Evolutionary conservation across 2,329 filamentous ascomycete species (phyloP), one percentile per base, ranked within the genome.

Genomic region (Fusarium algeriense): DNA sequence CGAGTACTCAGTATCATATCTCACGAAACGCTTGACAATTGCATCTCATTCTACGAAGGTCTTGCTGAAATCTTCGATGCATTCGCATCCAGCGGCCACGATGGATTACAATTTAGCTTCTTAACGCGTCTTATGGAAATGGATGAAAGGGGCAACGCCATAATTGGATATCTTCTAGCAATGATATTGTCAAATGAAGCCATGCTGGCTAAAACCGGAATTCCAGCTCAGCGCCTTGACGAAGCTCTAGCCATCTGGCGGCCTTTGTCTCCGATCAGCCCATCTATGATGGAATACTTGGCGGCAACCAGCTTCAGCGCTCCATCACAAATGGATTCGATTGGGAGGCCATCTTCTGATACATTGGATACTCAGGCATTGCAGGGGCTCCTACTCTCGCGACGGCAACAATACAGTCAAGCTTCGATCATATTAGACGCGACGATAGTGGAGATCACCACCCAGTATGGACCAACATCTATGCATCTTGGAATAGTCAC

Each of bases 401-500:
- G 37, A 3, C 9, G 17, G 2, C 11, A n/a, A 7, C 9, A n/a
- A 11, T 12, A n/a, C 3, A 2, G n/a, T 12, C 17, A 19, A 1
- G 37, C 37, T 7, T 17, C 11, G 3, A 7, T 12, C n/a, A 6
- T 6, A 10, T 10, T 38, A 6, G 19, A n/a, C 1, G 10, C 19
- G 5, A n/a, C 37, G 1, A 7, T 38, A 3, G 9, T 4, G 12
- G 40, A 15, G 5, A 6, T 44, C 14, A 9, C 1, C 20, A 15
- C 14, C 3, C 14, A 26, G 14, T 26, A 45, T n/a, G 43, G 43
- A 11, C 6, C 17, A 13, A 5, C 10, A 7, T 45, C 43, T 6
- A 13, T 45, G 10, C 26, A 45, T 1, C 9, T 45, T 8, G 43
- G 43, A n/a, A n/a, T 45, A 45, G 43, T 30, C 11, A 45, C 26